phyloP scores from a whole-genome alignment of 2,329 filamentous ascomycete species.

The Hypocreales sp. region DNA sequence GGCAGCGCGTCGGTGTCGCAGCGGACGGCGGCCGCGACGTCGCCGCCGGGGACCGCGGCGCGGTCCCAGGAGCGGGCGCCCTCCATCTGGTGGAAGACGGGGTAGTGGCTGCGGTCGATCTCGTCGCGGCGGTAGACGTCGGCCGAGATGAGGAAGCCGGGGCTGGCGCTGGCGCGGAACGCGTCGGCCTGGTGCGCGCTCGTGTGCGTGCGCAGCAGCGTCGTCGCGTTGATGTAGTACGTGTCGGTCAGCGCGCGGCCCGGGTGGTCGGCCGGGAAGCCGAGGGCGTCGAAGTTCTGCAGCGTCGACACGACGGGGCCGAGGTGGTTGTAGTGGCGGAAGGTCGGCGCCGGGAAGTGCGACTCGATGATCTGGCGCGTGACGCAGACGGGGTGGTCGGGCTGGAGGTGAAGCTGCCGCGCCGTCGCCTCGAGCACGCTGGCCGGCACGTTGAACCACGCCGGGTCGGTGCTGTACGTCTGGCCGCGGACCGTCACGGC shows the following conservation, averaged over 20 bases:
- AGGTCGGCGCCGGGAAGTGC: constrained; percentile 60
- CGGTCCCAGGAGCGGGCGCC: constrained; percentile 83
- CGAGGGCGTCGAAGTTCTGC: constrained; percentile 95
- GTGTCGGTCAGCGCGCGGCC: constrained; percentile 81
- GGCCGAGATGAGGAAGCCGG: constrained; percentile 79
- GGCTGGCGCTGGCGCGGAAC: constrained; percentile 55
- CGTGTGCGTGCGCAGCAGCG: constrained; percentile 82
- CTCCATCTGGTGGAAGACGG: constrained; percentile 98
- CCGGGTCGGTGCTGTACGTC: constrained; percentile 49
- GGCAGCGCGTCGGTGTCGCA: constrained; percentile 58
- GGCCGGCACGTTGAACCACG: constrained; percentile 71
- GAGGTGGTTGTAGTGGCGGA: constrained; percentile 61
- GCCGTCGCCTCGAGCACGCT: constrained; percentile 61
- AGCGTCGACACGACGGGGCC: constrained; percentile 69
- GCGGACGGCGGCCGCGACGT: constrained; percentile 50
- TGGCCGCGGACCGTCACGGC: constrained; percentile 44
- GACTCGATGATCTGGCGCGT: constrained; percentile 88
- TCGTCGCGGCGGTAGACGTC: constrained; percentile 95
- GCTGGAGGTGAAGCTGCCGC: constrained; percentile 74
- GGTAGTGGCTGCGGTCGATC: constrained; percentile 89
- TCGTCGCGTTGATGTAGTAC: constrained; percentile 80
- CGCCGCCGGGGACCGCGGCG: constrained; percentile 35
- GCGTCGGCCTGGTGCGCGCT: constrained; percentile 82
- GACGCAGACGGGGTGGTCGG: constrained; percentile 79
- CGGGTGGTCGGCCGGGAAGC: constrained; percentile 76